A percentile compares a stretch with the other conserved stretches of the same genome.
Conservation (phyloP, 345 rosid species). For the Eucalyptus leucophloia region DNA sequence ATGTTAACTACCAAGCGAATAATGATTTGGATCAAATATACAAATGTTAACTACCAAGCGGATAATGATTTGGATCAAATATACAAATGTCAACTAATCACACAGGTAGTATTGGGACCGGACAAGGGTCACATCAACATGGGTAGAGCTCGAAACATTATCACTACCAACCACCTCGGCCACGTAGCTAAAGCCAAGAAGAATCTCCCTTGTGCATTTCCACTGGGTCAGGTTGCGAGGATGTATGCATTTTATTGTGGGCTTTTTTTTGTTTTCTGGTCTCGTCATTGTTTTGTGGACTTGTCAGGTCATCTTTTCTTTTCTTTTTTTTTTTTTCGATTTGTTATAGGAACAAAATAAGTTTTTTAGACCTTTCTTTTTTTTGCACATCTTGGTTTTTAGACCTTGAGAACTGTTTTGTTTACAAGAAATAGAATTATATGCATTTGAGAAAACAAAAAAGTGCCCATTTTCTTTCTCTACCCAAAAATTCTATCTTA, state of each 20-base stretch:
- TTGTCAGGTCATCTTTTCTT: background rate
- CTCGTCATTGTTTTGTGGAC: background rate
- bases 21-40: background rate
- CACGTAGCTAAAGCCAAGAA: background rate
- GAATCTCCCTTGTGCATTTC: background rate
- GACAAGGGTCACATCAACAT: background rate
- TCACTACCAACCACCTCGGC: background rate
- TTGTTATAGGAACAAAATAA: background rate
- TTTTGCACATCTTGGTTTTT: background rate
- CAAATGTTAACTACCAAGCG: background rate
- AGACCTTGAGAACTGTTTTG: background rate
- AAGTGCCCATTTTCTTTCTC: background rate
- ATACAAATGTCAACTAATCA: background rate
- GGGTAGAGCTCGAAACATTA: background rate
- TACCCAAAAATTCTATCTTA: background rate
- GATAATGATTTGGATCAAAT: background rate
- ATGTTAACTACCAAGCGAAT: background rate
- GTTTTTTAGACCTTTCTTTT: too few species aligned
- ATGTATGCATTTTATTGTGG: background rate
- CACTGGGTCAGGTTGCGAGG: background rate
- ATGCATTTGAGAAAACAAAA: background rate
- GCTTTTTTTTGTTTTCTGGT: background rate
- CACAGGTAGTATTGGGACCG: background rate
- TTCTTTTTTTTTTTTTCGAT: too few species aligned
- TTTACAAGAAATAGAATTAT: background rate